Evolutionary conservation across 768 basidiomycete species (phyloP).

Genomic region (Imleria badia): DNA sequence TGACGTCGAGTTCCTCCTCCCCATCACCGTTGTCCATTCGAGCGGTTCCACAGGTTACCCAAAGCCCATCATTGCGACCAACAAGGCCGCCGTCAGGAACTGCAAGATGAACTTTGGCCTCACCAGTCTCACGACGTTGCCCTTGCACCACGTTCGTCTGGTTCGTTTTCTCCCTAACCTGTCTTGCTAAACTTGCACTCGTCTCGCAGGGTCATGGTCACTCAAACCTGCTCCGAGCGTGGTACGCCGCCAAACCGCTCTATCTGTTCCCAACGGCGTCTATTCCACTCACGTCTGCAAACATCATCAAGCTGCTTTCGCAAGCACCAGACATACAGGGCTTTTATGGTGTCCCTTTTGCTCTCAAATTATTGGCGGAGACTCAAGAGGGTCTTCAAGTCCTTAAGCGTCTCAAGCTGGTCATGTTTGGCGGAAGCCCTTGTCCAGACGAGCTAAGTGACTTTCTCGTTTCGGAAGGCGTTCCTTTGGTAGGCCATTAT

Average conservation of each 20-base stretch:
- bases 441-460: slow-evolving; percentile 56
- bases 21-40: slow-evolving; percentile 26
- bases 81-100: slow-evolving; percentile 37
- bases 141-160: slow-evolving; percentile 33
- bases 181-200: neutral
- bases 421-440: slow-evolving; percentile 51
- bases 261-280: slow-evolving; percentile 43
- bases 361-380: slow-evolving; percentile 49
- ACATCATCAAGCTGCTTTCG: slow-evolving; percentile 40
- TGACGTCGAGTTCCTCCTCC: slow-evolving; percentile 21
- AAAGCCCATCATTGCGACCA: slow-evolving; percentile 41
- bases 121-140: slow-evolving; percentile 23
- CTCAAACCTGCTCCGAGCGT: slow-evolving; percentile 37
- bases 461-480: slow-evolving; percentile 45
- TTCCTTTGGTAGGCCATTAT: slow-evolving; percentile 48
- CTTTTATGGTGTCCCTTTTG: slow-evolving; percentile 38
- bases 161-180: neutral
- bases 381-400: slow-evolving; percentile 42
- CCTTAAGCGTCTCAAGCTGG: slow-evolving; percentile 46
- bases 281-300: slow-evolving; percentile 46
- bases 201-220: slow-evolving; percentile 23
- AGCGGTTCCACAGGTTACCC: slow-evolving; percentile 47
- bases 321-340: slow-evolving; percentile 34
- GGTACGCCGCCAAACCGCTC: slow-evolving; percentile 41
- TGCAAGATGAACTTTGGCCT: slow-evolving; percentile 32